A percentile compares a stretch with the other conserved stretches of the same genome.
Conservation (phyloP, 2,329 filamentous ascomycete genomes). For the Aureobasidium melanogenum region DNA sequence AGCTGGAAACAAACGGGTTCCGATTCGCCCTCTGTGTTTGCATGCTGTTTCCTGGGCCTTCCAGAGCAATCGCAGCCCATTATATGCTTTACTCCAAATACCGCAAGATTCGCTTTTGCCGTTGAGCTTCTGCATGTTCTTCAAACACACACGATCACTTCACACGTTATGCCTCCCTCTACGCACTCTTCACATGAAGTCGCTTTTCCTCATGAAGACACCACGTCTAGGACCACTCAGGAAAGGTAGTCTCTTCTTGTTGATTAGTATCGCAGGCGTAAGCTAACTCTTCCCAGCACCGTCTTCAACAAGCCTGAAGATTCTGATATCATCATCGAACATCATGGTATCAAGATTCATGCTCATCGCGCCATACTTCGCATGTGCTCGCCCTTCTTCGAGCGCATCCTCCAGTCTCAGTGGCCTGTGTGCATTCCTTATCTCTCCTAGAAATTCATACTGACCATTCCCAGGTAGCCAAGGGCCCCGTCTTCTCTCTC, state of each 20-base stretch:
- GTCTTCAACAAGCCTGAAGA: not conserved
- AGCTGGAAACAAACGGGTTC: not conserved
- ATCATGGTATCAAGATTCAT: not conserved
- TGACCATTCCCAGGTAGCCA: not conserved
- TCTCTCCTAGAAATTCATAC: not conserved
- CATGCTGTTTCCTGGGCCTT: not conserved
- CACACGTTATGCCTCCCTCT: no score
- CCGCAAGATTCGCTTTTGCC: no score
- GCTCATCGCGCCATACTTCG: not conserved
- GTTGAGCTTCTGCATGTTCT: no score
- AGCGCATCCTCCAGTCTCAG: not conserved
- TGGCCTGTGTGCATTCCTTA: not conserved
- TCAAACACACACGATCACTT: not conserved
- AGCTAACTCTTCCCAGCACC: not conserved
- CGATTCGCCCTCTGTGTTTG: not conserved
- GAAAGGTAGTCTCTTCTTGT: not conserved
- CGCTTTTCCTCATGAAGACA: not conserved
- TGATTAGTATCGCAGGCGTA: no score
- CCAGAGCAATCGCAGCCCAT: no score
- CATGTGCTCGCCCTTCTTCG: not conserved
- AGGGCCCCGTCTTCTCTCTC: not conserved
- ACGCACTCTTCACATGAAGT: not conserved
- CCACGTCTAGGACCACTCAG: not conserved
- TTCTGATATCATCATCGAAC: not conserved
- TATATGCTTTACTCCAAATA: no score